These are phyloP conservation scores for Botrytis hyacinthi DNA, from an alignment of 2,329 filamentous ascomycete species.

Conservation along the genomic window DNA sequence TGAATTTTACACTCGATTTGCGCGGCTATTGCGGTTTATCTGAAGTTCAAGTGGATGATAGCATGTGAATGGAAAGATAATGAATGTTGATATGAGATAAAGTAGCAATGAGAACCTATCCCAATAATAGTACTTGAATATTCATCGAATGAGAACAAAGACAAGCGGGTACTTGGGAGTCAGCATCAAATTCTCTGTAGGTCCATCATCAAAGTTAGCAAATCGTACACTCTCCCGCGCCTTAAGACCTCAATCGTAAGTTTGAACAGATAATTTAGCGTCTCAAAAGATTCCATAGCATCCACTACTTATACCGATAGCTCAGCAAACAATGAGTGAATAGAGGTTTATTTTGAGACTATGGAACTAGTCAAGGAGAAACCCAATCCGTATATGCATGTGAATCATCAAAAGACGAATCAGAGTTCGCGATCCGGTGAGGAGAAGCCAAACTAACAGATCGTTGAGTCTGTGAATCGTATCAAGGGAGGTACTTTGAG, in stretches of 20 bases:
- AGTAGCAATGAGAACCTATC: neutral
- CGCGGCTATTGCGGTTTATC: neutral
- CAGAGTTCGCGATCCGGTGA: neutral
- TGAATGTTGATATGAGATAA: accelerated
- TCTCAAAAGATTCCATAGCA: neutral
- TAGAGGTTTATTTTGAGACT: too few relatives aligned
- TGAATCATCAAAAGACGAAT: neutral
- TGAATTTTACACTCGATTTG: neutral
- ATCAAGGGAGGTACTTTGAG: too few relatives aligned
- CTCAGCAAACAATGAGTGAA: neutral
- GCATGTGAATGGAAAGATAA: neutral
- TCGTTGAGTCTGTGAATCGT: neutral
- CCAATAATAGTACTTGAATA: neutral
- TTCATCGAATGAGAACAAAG: neutral
- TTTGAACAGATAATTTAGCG: accelerated
- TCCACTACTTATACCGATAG: neutral
- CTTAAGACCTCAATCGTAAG: accelerated
- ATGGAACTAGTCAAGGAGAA: accelerated
- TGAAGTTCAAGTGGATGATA: neutral
- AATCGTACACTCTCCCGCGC: neutral
- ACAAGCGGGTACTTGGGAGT: neutral
- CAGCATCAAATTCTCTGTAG: neutral
- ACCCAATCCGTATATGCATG: neutral
- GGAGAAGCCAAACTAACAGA: neutral
- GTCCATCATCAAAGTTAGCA: neutral